These are phyloP conservation scores for Phytophthora tentaculata DNA, from an alignment of 352 stramenopile genomes.

Conservation along the genomic window DNA sequence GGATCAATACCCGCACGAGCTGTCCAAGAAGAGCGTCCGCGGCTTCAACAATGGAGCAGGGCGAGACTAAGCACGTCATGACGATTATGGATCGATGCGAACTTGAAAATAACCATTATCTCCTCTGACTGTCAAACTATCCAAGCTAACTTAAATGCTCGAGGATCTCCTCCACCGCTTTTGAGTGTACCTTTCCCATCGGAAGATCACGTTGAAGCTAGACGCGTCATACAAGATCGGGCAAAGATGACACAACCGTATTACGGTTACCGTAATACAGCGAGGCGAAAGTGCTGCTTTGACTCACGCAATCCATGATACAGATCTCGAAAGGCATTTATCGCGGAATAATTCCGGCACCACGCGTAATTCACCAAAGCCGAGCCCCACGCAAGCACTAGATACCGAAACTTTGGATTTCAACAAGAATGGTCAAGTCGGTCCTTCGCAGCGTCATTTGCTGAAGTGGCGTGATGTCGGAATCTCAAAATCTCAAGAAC, in stretches of 20 bases:
- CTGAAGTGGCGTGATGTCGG: slow-evolving; percentile 7
- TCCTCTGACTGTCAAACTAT: no score
- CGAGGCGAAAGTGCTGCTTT: neutral
- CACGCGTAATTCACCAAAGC: slow-evolving; percentile 4
- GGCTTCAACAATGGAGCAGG: slow-evolving; percentile 5
- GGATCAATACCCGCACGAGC: neutral
- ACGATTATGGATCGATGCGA: neutral
- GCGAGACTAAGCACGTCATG: slow-evolving; percentile 1
- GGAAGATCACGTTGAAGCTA: slow-evolving; percentile 5
- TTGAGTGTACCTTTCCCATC: neutral
- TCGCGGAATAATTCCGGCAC: no score
- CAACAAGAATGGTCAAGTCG: neutral
- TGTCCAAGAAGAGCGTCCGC: slow-evolving; percentile 9
- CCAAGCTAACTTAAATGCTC: no score
- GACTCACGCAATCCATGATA: slow-evolving; percentile 18
- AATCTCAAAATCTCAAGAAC: slow-evolving; percentile 18
- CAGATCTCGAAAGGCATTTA: neutral
- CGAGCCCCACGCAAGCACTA: slow-evolving; percentile 10
- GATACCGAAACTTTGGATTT: slow-evolving; percentile 1
- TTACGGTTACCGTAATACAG: neutral
- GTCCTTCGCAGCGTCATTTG: slow-evolving; percentile 6
- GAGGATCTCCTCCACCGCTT: neutral
- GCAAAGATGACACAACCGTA: neutral
- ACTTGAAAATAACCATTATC: slow-evolving; percentile 7
- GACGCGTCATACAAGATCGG: neutral